Base-by-base conservation (phyloP, 2,329 filamentous ascomycete species). In the Ophiostoma fasciatum region DNA sequence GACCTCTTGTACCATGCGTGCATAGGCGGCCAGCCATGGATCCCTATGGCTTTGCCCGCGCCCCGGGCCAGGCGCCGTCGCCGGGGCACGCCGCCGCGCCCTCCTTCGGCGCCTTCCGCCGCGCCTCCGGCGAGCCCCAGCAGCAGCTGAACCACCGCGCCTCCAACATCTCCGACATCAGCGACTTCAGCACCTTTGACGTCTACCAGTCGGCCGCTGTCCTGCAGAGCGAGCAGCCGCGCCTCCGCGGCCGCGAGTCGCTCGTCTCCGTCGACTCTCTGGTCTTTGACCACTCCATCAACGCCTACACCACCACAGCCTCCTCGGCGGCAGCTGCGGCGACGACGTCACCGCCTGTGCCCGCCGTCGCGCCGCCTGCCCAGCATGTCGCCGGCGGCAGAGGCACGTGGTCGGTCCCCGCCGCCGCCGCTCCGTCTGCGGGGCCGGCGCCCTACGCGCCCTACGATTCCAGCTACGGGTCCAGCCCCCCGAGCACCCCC, bases 121-220 rank as follows among this genome's bases (percentile, higher is more conserved):
- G 10, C n/a, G 15, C 14, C 14, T 20, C 12, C 17, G 17, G 9
- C 28, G n/a, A 15, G 17, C 25, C 28, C 8, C 35, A 38, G 13
- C 23, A 32, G 15, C 17, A 13, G 2, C 13, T 40, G 20, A 42
- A 35, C 31, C 30, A 40, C 21, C 40, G 39, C 37, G 52, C 53
- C 33, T 50, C 51, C 13, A 49, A 43, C 22, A 41, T 56, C 7
- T 48, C 50, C 13, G 53, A 56, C 28, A 45, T 56, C 19, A 41
- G 46, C 28, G 49, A 52, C 40, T 47, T 48, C 27, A 49, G 46
- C 17, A 46, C 42, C 23, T 94, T 87, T 49, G 76, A 77, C 37
- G 53, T 49, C 3, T 38, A 42, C 32, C 33, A 39, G 14, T 32
- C 39, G 9, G 41, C 39, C n/a, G 35, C 25, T 31, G 45, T 28